phyloP scores from a whole-genome alignment of 2,329 filamentous ascomycete genomes.

The Pseudofabraea citricarpa region DNA sequence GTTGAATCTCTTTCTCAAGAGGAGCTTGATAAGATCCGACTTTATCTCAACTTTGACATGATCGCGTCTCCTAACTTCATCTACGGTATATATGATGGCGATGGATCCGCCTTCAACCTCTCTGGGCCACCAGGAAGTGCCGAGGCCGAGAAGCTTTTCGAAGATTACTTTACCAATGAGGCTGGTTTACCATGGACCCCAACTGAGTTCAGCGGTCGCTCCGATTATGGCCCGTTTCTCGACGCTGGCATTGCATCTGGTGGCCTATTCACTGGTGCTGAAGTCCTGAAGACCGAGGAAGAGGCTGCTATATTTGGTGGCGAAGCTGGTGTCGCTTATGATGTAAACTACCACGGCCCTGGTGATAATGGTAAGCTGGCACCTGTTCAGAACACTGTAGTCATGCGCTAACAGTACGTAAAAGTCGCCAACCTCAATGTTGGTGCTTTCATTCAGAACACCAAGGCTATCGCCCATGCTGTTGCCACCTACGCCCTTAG shows the following conservation, averaged over 20 bases:
- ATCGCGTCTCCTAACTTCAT: slow-evolving; percentile 59
- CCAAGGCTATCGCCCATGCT: slow-evolving; percentile 38
- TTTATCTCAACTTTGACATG: slow-evolving; percentile 67
- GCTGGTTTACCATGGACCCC: slow-evolving; percentile 9
- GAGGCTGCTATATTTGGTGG: slow-evolving; percentile 66
- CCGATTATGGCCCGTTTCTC: slow-evolving; percentile 75
- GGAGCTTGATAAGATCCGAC: slow-evolving; percentile 55
- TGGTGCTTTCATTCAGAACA: slow-evolving; percentile 55
- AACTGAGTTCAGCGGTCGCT: slow-evolving; percentile 64
- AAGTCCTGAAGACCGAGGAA: slow-evolving; percentile 65
- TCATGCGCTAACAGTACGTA: neutral
- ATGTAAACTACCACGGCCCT: slow-evolving; percentile 55
- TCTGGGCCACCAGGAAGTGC: slow-evolving; percentile 59
- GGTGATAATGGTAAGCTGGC: slow-evolving; percentile 45
- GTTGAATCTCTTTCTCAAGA: slow-evolving; percentile 43
- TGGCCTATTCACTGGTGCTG: slow-evolving; percentile 71
- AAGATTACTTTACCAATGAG: slow-evolving; percentile 12
- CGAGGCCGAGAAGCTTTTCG: slow-evolving; percentile 13
- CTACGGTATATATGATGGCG: slow-evolving; percentile 63
- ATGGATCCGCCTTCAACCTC: slow-evolving; percentile 67
- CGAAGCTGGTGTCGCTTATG: slow-evolving; percentile 50
- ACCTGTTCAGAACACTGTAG: neutral
- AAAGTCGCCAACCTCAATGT: slow-evolving; percentile 47
- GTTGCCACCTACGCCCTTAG: slow-evolving; percentile 10
- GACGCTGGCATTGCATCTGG: slow-evolving; percentile 65